These are phyloP conservation scores for Ophiobolus disseminans DNA, from an alignment of 2,329 filamentous ascomycete species.

Conservation along the genomic window DNA sequence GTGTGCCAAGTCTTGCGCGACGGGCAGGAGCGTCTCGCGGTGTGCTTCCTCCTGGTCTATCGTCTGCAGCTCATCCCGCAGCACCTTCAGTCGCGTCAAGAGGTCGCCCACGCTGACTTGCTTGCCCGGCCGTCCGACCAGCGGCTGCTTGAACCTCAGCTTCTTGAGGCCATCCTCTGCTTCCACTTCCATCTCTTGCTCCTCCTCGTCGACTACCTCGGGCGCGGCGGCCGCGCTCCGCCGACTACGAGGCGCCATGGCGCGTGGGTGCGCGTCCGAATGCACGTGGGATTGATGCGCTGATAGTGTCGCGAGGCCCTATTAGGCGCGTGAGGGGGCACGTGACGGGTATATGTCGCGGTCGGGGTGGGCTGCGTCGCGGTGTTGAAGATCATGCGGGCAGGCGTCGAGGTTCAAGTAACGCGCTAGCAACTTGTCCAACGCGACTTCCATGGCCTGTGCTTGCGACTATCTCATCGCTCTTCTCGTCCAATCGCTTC, in stretches of 20 bases:
- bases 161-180: constrained; percentile 33
- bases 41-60: constrained; percentile 88
- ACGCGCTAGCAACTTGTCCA: constrained; percentile 24
- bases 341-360: constrained; percentile 6
- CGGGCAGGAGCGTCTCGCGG: constrained; percentile 79
- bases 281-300: constrained; percentile 7
- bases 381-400: constrained; percentile 14
- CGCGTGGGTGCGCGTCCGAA: constrained; percentile 39
- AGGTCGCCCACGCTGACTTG: constrained; percentile 85
- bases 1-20: constrained; percentile 83
- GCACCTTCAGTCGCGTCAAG: constrained; percentile 77
- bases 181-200: constrained; percentile 28
- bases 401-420: constrained; percentile 13
- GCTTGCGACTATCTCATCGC: constrained; percentile 1
- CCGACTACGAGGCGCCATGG: constrained; percentile 50
- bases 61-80: constrained; percentile 82
- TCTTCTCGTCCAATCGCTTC: constrained; percentile 1
- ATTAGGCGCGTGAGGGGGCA: constrained; percentile 8
- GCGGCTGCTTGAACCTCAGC: constrained; percentile 81
- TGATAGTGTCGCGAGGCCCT: neutral
- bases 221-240: constrained; percentile 45
- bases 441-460: constrained; percentile 18
- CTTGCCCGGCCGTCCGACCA: constrained; percentile 92
- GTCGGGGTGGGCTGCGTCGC: constrained; percentile 20
- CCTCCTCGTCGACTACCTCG: constrained; percentile 35